Conservation (phyloP, 148 eudicot genomes). For the Cornus kousa region DNA sequence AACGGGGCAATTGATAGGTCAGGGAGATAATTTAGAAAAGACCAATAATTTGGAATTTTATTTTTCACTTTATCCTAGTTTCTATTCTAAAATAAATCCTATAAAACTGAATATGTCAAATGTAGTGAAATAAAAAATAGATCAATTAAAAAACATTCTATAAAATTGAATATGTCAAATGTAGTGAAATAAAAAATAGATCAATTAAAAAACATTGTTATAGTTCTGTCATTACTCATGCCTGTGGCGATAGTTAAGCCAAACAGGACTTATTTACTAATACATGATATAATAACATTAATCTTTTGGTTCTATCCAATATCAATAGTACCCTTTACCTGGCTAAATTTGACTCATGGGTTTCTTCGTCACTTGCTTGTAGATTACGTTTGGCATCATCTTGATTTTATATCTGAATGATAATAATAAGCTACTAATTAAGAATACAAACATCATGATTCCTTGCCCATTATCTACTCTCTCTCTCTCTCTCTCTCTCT, state of each 20-base stretch:
- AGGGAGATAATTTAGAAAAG: no score
- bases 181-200: no score
- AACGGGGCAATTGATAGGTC: no score
- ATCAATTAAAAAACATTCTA: no score
- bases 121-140: no score
- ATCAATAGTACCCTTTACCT: neutral
- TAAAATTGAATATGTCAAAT: no score
- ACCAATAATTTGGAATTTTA: no score
- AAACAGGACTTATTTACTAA: neutral
- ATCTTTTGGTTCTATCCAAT: no score
- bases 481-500: neutral
- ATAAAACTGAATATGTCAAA: no score
- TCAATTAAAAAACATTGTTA: neutral
- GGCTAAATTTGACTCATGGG: neutral
- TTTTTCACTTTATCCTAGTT: no score
- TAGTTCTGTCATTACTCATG: neutral
- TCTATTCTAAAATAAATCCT: no score
- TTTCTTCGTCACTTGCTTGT: neutral
- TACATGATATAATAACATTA: neutral
- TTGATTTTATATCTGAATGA: neutral
- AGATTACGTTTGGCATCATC: constrained; percentile 9
- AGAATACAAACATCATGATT: neutral
- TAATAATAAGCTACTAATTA: neutral
- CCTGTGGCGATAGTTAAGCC: neutral
- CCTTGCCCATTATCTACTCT: neutral